Conservation (phyloP, 1,284 basidiomycete species). For the Leccinum subrobustum region DNA sequence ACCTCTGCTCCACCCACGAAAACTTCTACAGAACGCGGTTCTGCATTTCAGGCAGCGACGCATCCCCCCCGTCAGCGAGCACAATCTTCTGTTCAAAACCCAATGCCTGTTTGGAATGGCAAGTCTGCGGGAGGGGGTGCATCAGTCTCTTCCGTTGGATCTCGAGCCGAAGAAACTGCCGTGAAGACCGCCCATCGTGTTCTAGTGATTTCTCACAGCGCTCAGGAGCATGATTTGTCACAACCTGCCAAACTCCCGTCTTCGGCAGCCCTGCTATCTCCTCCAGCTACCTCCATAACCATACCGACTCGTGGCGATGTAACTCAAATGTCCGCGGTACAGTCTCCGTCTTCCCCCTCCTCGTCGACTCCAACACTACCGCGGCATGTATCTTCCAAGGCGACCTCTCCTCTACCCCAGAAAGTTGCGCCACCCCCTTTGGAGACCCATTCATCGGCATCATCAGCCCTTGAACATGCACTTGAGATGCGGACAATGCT, state of each 20-base stretch:
- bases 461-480: slow-evolving; percentile 42
- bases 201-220: slow-evolving; percentile 6
- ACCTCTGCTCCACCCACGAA: slow-evolving; percentile 34
- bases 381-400: slow-evolving; percentile 20
- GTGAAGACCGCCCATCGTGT: not conserved
- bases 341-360: not conserved
- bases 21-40: slow-evolving; percentile 39
- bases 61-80: slow-evolving; percentile 25
- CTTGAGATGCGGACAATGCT: slow-evolving; percentile 69
- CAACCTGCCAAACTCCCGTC: slow-evolving; percentile 3
- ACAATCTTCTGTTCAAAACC: slow-evolving; percentile 33
- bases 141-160: slow-evolving; percentile 5
- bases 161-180: slow-evolving; percentile 5
- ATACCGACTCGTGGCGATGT: slow-evolving; percentile 11
- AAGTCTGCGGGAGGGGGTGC: slow-evolving; percentile 18
- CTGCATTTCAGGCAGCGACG: slow-evolving; percentile 20
- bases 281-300: slow-evolving; percentile 5
- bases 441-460: slow-evolving; percentile 1
- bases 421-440: slow-evolving; percentile 6
- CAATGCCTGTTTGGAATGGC: slow-evolving; percentile 26
- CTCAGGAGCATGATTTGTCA: slow-evolving; percentile 9
- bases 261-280: slow-evolving; percentile 6
- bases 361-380: not conserved
- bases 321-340: not conserved
- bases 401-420: slow-evolving; percentile 12